Conservation (phyloP, 2,329 filamentous ascomycete species). For the Pyrenophora graminea region DNA sequence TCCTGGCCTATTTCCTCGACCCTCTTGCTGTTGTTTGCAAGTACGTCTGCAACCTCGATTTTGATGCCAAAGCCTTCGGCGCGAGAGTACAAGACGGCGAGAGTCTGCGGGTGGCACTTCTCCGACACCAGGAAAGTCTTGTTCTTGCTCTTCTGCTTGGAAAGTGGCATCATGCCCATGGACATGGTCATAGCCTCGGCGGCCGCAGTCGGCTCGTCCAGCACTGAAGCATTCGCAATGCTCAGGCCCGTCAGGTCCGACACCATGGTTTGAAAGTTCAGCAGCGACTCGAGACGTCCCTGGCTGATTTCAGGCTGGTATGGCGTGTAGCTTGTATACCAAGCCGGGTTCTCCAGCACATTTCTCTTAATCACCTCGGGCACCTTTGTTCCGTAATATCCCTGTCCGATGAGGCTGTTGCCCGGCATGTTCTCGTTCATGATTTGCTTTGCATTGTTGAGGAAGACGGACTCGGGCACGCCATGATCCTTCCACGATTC, state of each 20-base stretch:
- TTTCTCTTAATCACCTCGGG: slow-evolving; percentile 93
- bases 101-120: slow-evolving; percentile 81
- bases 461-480: slow-evolving; percentile 63
- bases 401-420: slow-evolving; percentile 77
- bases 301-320: slow-evolving; percentile 98
- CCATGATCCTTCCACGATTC: slow-evolving; percentile 43
- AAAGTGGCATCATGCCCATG: slow-evolving; percentile 71
- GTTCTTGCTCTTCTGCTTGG: slow-evolving; percentile 72
- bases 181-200: slow-evolving; percentile 96
- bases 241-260: slow-evolving; percentile 84
- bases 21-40: slow-evolving; percentile 65
- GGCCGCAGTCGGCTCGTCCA: slow-evolving; percentile 90
- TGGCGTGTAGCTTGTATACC: slow-evolving; percentile 98
- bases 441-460: slow-evolving; percentile 59
- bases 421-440: slow-evolving; percentile 65
- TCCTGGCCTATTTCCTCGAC: slow-evolving; percentile 78
- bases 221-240: slow-evolving; percentile 86
- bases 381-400: slow-evolving; percentile 85
- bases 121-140: slow-evolving; percentile 86
- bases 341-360: slow-evolving; percentile 87
- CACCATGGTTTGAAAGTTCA: slow-evolving; percentile 96
- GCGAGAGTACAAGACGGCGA: slow-evolving; percentile 80
- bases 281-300: slow-evolving; percentile 83
- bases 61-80: slow-evolving; percentile 90
- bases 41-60: slow-evolving; percentile 72